A percentile compares a stretch with the other conserved stretches of the same genome.
Evolutionary conservation across 257 asterid species (phyloP).

Genomic region (Oldenlandia corymbosa): DNA sequence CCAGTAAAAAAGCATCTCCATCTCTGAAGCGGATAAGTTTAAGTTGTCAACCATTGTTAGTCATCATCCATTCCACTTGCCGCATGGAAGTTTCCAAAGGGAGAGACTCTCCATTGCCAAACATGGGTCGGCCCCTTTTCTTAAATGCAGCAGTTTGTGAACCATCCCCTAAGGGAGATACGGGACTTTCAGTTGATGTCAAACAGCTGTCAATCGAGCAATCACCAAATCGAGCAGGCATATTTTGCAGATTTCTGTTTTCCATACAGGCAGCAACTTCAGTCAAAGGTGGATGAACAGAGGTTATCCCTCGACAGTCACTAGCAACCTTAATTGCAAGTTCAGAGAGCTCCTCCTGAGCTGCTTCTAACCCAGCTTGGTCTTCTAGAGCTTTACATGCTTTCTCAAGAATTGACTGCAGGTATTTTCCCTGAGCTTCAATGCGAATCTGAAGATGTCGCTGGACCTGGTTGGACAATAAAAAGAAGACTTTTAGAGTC

Average conservation of each 20-base stretch:
- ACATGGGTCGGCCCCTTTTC: constrained; percentile 55
- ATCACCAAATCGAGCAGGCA: constrained; percentile 54
- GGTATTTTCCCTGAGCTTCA: constrained; percentile 42
- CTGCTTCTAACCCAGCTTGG: constrained; percentile 50
- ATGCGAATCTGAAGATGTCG: constrained; percentile 43
- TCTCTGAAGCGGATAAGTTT: constrained; percentile 11
- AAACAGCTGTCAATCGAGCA: constrained; percentile 41
- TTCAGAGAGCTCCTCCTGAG: constrained; percentile 59
- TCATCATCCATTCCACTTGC: constrained; percentile 65
- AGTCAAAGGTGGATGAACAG: constrained; percentile 31
- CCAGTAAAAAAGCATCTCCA: background rate
- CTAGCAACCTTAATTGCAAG: constrained; percentile 59
- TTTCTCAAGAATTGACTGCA: constrained; percentile 40
- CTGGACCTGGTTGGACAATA: constrained; percentile 27
- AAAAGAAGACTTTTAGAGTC: background rate
- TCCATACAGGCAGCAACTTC: constrained; percentile 24
- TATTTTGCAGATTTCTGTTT: constrained; percentile 21
- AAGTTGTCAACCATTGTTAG: constrained; percentile 42
- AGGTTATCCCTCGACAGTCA: constrained; percentile 35
- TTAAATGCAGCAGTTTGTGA: constrained; percentile 44
- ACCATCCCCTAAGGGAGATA: constrained; percentile 33
- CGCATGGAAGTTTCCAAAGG: constrained; percentile 38
- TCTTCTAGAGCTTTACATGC: constrained; percentile 51
- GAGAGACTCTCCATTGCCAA: constrained; percentile 29
- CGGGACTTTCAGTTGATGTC: constrained; percentile 34